Evolutionary conservation across 306 rosid genomes (phyloP).

Genomic region (Ammopiptanthus mongolicus): DNA sequence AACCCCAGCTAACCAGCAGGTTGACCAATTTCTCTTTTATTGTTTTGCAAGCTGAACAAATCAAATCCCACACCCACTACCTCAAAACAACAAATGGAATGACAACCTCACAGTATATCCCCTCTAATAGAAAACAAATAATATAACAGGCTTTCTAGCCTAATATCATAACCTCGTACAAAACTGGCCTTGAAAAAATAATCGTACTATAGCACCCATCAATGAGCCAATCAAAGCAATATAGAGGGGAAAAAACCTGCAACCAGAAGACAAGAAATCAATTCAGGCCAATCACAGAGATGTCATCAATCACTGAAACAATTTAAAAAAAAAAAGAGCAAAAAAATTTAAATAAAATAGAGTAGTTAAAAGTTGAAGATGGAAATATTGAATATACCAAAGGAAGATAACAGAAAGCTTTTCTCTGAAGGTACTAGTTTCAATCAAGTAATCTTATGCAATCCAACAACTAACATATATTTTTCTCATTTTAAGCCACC

Average conservation of each 20-base stretch:
- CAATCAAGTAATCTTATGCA: neutral
- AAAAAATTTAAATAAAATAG: neutral
- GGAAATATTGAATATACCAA: neutral
- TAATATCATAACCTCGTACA: no score
- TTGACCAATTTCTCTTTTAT: neutral
- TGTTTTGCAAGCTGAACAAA: constrained; percentile 21
- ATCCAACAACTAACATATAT: neutral
- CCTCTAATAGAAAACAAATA: neutral
- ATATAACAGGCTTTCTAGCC: no score
- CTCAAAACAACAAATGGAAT: constrained; percentile 21
- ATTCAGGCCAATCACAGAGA: constrained; percentile 5
- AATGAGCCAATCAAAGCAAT: constrained; percentile 9
- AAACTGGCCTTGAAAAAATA: constrained; percentile 13
- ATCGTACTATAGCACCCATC: constrained; percentile 24
- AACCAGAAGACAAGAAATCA: constrained; percentile 13
- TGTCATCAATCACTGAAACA: neutral
- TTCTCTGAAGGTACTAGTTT: neutral
- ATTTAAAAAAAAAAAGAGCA: neutral
- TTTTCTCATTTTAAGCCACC: neutral
- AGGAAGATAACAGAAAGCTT: neutral
- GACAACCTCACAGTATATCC: neutral
- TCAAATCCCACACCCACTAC: constrained; percentile 18
- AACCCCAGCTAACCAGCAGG: neutral
- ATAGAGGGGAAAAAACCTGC: constrained; percentile 21
- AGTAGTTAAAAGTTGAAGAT: neutral